Base-by-base conservation (phyloP, 352 stramenopile species). In the Phytophthora cactorum region DNA sequence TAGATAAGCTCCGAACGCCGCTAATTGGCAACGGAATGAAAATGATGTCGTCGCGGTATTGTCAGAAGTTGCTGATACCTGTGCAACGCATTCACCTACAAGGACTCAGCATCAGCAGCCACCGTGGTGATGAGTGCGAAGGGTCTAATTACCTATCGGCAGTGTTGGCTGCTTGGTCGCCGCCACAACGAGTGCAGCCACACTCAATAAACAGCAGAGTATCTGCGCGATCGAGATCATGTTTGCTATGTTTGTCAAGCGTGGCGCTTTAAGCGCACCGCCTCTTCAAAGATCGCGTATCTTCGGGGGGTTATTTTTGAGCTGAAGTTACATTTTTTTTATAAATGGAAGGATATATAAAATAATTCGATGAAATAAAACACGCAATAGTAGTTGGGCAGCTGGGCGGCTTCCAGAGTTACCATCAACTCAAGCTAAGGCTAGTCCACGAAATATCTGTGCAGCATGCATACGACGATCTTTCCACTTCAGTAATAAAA, bases 1-100 rank as follows among this genome's bases (percentile, higher is more conserved):
- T 3, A 80, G 5, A 41, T 79, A 81, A 3, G 52, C 57, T 44
- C 76, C 76, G 11, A 84, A 73, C 1, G 67, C 70, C 43, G 76
- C 70, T 28, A 79, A 39, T 50, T 79, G 76, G 22, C 76, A 84
- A 11, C 32, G 55, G 25, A 77, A 69, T 11, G 46, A 27, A 12
- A 62, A 44, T 3, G 49, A 56, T 17, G 14, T 15, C 39, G 27
- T 25, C 10, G 46, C 28, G 10, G 17, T 3, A 43, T 2, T 22
- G 34, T 50, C 43, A 38, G 32, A 32, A 29, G 14, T 27, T 28
- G 10, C 27, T 29, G 43, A 0, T 10, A 50, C n/a, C 1, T 31
- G 41, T 14, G 39, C 46, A 45, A 52, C 9, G 34, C 70, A 74
- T 43, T 58, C 31, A 32, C 31, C 68, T 76, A 31, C 22, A 31